phyloP scores from a whole-genome alignment of 73 alveolate genomes.

The Paramecium biaurelia region DNA sequence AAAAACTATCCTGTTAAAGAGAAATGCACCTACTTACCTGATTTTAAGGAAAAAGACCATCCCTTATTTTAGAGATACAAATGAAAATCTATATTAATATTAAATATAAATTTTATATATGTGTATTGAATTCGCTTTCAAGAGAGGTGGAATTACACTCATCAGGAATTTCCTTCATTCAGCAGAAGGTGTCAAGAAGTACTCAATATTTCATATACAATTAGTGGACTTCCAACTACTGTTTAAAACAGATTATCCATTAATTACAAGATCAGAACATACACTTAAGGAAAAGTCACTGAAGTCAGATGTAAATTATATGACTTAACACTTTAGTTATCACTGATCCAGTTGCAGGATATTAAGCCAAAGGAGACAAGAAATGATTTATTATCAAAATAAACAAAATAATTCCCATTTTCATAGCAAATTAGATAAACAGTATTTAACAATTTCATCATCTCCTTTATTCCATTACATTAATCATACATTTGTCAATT shows the following conservation, averaged over 20 bases:
- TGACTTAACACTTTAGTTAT: background rate
- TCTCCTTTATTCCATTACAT: background rate
- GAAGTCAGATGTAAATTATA: background rate
- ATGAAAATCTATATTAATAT: background rate
- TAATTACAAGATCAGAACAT: slow-evolving; percentile 14
- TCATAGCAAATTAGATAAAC: background rate
- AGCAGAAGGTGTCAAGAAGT: slow-evolving; percentile 50
- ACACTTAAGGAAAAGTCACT: slow-evolving; percentile 13
- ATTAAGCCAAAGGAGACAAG: background rate
- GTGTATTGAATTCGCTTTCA: slow-evolving; percentile 52
- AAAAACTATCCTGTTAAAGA: slow-evolving; percentile 26
- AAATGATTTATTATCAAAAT: background rate
- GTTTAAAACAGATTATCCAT: slow-evolving; percentile 30
- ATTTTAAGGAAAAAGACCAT: background rate
- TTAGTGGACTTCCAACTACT: slow-evolving; percentile 32
- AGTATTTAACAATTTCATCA: background rate
- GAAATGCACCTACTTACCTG: background rate
- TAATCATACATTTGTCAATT: background rate
- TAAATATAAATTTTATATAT: background rate
- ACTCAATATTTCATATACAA: background rate
- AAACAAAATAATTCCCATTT: background rate
- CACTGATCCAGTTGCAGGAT: slow-evolving; percentile 44
- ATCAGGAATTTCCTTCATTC: slow-evolving; percentile 45
- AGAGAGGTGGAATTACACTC: slow-evolving; percentile 52
- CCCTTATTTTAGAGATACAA: slow-evolving; percentile 40